Evolutionary conservation across 1,139 yeast species (phyloP), one percentile per base, ranked within the genome.

Genomic region (Scheffersomyces illinoinensis): DNA sequence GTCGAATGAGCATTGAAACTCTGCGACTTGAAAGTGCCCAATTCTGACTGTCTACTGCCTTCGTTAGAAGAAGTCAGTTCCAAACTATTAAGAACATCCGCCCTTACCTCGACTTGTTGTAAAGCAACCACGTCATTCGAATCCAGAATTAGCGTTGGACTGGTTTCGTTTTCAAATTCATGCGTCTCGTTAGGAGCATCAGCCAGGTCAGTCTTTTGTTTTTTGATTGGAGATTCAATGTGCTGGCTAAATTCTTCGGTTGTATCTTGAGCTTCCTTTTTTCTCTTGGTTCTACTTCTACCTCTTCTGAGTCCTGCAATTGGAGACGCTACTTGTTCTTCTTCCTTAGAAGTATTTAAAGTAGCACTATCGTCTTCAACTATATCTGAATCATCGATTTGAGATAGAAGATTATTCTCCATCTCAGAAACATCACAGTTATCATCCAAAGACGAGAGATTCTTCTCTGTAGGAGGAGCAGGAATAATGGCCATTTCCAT

Each of bases 361-460:
- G 51, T 17, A 21, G 6, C 26, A 6, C 17, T 24, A 20, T 48
- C 51, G 20, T 58, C 60, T 47, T 51, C 57, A n/a, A 62, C 54
- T 0, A 50, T 19, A 24, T 58, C 57, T 10, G 57, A 52, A 23
- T 57, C 60, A 23, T 53, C 47, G n/a, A 21, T 54, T 21, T 57
- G 59, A 14, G 59, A 48, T 4, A 59, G 18, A 4, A 59, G 47
- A n/a, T 54, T 59, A 1, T 52, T 51, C 53, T 59, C 64, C 10
- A 57, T 18, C 19, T 63, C 64, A 10, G 61, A 51, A 21, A 61
- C 56, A 17, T 58, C 60, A 19, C 62, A 62, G 26, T 54, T 49
- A 19, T 55, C 57, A 8, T 54, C 60, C 18, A 57, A 54, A 3
- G 62, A 58, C 3, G 63, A 61, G 6, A 62, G 63, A 4, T 60